Percentiles rank a stretch among this genome's conserved stretches.
Conservation (phyloP, 345 rosid species). For the Carallia pectinifolia region DNA sequence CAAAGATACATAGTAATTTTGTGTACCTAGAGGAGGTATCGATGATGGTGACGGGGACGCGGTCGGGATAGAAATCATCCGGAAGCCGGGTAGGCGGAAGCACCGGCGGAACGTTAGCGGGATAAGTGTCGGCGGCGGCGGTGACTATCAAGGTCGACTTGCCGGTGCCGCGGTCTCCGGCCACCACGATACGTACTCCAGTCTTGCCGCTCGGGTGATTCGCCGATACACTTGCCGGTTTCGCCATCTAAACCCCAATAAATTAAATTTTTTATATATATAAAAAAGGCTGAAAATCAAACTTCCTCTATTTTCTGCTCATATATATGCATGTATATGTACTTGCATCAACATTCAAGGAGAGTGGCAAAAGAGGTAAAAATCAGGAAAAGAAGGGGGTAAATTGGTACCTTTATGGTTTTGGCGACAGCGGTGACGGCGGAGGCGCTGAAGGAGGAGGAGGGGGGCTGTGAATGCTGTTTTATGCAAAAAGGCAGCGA, state of each 20-base stretch:
- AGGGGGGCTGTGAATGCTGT: too few species aligned
- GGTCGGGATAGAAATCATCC: constrained; percentile 76
- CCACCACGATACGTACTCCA: constrained; percentile 79
- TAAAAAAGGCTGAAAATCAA: too few species aligned
- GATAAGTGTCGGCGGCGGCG: constrained; percentile 68
- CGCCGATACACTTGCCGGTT: constrained; percentile 29
- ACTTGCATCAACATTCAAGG: constrained; percentile 36
- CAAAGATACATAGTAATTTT: too few species aligned
- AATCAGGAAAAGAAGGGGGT: too few species aligned
- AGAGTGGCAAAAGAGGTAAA: too few species aligned
- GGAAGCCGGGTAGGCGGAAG: constrained; percentile 79
- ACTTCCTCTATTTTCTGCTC: too few species aligned
- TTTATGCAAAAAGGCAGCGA: too few species aligned
- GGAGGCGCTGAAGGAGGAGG: too few species aligned
- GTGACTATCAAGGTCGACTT: constrained; percentile 91
- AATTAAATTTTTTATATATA: too few species aligned
- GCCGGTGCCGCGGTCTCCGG: constrained; percentile 89
- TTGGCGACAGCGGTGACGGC: too few species aligned
- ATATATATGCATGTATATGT: too few species aligned
- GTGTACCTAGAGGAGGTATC: constrained; percentile 81
- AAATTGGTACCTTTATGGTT: too few species aligned
- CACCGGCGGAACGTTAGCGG: constrained; percentile 65
- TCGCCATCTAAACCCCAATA: constrained; percentile 41
- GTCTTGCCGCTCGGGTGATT: constrained; percentile 47
- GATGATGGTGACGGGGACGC: constrained; percentile 76